Evolutionary conservation across 257 asterid genomes (phyloP), one percentile per base, ranked within the genome.

Genomic region (Ilex asprella): DNA sequence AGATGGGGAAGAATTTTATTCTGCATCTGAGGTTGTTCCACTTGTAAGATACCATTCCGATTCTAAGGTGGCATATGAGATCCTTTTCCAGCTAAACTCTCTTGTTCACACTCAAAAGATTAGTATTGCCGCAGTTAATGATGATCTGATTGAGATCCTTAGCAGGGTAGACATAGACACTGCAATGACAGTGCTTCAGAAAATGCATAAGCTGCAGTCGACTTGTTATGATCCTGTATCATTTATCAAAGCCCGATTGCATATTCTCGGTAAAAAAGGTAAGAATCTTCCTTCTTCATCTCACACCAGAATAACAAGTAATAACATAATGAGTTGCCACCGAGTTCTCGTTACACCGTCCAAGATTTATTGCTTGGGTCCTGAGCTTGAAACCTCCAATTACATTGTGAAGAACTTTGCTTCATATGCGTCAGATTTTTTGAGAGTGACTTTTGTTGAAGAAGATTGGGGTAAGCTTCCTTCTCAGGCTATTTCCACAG

Each of bases 401-500:
- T 85, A 92, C 69, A 82, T 92, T 1, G 91, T 89, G 62, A 87
- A 85, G 86, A 77, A 92, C 68, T 92, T 81, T 68, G 87, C 88
- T 60, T 12, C 75, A 14, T 73, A 79, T 58, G 96, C 93, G 63
- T 80, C 93, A 13, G 93, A 89, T 63, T 92, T 92, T 62, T 43
- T 83, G 75, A 80, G 99, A 73, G 93, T 86, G 65, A 92, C 97
- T 46, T 92, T 92, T 65, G 99, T 89, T 7, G 99, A 92, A 59
- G 99, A 92, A 77, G 97, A 92, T 81, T 89, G 97, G 99, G 72
- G 99, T 16, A 76, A 81, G 69, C 85, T 92, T 67, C 65, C 84
- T 0, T 62, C 84, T 5, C 43, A 55, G 32, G 75, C 95, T 9
- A 61, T 92, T 67, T 82, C 88, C 12, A 73, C 79, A 3, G 70